Evolutionary conservation across 768 basidiomycete genomes (phyloP), one percentile per base, ranked within the genome.

Genomic region (Boletus edulis): DNA sequence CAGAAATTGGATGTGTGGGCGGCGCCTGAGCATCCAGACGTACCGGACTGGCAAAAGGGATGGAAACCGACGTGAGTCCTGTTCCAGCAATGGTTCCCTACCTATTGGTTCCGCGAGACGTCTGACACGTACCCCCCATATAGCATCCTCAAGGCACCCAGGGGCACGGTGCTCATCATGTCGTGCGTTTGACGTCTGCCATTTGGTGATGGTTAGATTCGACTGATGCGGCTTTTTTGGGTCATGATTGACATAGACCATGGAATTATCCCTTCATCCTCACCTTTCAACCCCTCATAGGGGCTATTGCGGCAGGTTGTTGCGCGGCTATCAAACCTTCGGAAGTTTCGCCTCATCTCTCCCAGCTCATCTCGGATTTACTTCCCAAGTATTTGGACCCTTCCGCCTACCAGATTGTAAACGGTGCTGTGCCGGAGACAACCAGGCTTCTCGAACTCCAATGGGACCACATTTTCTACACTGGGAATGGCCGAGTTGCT

Each of bases 301-400:
- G 88, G 5, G 89, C 89, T 1, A 86, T 92, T 46, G 77, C 86
- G 0, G 87, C 88, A 1, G 90, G 89, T 0, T 87, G 85, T 61
- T 77, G 83, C n/a, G 79, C 77, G 0, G 76, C 83, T 12, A 45
- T 90, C 62, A 91, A 91, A 63, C 78, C 80, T 0, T 89, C 87
- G 11, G 90, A 91, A 63, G 46, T 42, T 10, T 67, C 75, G 0
- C 81, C 85, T 0, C 68, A 76, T 40, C 75, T 73, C 54, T 76
- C 82, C 0, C 60, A 70, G 4, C 75, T 87, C 6, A 59, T 91
- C 3, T 76, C 81, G 0, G 72, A 76, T 15, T 73, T 87, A 22
- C 45, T 88, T 27, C 80, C 84, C 3, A 77, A 81, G 60, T 83
- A 83, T 58, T 75, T 83, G 31, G 81, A 83, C 58, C n/a, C 72